phyloP scores from a whole-genome alignment of 2,329 filamentous ascomycete genomes.

The Sporothrix protearum region DNA sequence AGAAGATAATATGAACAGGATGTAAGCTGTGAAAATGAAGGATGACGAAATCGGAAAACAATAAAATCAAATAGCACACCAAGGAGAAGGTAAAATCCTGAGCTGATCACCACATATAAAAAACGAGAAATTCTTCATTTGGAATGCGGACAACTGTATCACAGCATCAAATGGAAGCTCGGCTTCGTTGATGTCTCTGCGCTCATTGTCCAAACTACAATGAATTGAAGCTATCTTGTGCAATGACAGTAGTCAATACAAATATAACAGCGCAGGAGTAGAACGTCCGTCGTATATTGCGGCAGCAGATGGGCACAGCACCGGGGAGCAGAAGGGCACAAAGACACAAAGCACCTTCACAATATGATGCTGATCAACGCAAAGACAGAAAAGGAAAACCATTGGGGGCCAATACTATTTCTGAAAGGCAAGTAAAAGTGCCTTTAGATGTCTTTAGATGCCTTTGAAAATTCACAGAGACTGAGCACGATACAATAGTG shows the following conservation, averaged over 20 bases:
- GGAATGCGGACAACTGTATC: not conserved
- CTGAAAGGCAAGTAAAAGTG: not conserved
- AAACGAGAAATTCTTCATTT: not conserved
- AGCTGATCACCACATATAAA: not conserved
- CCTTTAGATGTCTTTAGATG: too few relatives aligned
- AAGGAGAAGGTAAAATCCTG: not conserved
- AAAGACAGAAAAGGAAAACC: not conserved
- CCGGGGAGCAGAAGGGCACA: not conserved
- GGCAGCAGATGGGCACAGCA: not conserved
- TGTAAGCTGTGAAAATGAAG: not conserved
- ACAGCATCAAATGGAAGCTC: not conserved
- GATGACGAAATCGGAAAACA: not conserved
- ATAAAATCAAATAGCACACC: not conserved
- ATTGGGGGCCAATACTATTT: not conserved
- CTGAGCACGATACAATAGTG: not conserved
- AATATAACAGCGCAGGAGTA: not conserved
- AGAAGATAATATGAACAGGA: not conserved
- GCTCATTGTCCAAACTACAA: not conserved
- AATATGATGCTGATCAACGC: not conserved
- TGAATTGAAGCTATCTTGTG: not conserved
- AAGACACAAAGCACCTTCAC: not conserved
- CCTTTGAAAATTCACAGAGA: not conserved
- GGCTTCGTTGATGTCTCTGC: not conserved
- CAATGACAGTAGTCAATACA: not conserved
- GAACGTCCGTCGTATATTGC: conserved; percentile 4